phyloP scores from a whole-genome alignment of 805 yeast genomes.

The Ogataea trehaloabstinens region DNA sequence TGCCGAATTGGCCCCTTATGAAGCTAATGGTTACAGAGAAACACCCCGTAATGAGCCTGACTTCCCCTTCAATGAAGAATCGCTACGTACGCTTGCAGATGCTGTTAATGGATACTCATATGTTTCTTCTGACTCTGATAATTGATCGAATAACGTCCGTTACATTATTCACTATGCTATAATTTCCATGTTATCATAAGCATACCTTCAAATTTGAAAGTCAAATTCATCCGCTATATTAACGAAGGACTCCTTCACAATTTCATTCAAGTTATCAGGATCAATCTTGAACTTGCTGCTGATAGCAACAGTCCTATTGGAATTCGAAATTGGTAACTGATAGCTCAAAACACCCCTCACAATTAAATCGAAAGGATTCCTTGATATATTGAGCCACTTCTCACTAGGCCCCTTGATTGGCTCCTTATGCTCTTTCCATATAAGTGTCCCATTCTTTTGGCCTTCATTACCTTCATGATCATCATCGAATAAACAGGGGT shows the following conservation, averaged over 20 bases:
- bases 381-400: conserved; percentile 73
- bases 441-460: conserved; percentile 1
- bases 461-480: conserved; percentile 12
- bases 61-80: background rate
- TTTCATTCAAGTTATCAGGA: conserved; percentile 34
- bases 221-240: too few relatives aligned
- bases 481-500: conserved; percentile 57
- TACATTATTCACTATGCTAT: too few relatives aligned
- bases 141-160: too few relatives aligned
- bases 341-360: conserved; percentile 81
- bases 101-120: background rate
- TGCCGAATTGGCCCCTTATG: conserved; percentile 4
- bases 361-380: conserved; percentile 81
- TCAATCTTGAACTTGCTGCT: conserved; percentile 57
- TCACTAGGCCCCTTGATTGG: conserved; percentile 31
- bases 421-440: background rate
- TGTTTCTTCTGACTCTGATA: background rate
- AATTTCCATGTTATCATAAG: too few relatives aligned
- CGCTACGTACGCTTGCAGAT: background rate
- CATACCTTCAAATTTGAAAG: too few relatives aligned
- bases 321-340: conserved; percentile 60
- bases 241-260: conserved; percentile 2
- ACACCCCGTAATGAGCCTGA: background rate
- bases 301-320: conserved; percentile 57
- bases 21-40: background rate